Evolutionary conservation across 2,329 filamentous ascomycete species (phyloP), one percentile per base, ranked within the genome.

Genomic region (Curvularia verruculosa): DNA sequence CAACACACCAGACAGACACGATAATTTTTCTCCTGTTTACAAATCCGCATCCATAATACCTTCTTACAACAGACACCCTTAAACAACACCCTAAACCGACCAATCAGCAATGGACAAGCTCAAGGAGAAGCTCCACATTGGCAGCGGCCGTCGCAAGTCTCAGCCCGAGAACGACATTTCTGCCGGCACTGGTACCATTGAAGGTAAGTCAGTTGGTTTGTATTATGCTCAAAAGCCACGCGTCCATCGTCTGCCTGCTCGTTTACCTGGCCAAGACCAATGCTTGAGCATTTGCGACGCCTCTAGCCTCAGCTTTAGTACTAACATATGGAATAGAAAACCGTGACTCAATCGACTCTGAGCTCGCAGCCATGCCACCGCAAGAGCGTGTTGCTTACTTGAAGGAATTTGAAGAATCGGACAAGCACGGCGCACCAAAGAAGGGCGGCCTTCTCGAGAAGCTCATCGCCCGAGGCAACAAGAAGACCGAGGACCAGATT

Each of bases 111-210:
- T 75, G 69, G 71, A 75, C 23, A 70, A 70, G 55, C 64, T 75
- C 63, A 75, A 75, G 61, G 70, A 74, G 57, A 73, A 73, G 61
- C 66, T 75, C 41, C 71, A 75, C 63, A 67, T 75, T 44, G 67
- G 67, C 53, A 67, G 60, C 58, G 64, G 56, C 59, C 65, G 68
- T 52, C 65, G 69, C 69, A 74, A 74, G 61, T 69, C 68, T 41
- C 66, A 70, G 55, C 53, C 64, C 31, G 68, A 74, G 41, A 60
- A 66, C 53, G 67, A 64, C 44, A 49, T 54, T 23, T 23, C 29
- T 44, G 23, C 29, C 37, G 64, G 55, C 52, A 59, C 55, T 15
- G 44, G 54, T 4, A 54, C 57, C 3, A 61, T 66, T 51, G 67
- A 63, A 29, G 63, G 67, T 68, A 64, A 50, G 56, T 63, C n/a